Conservation (phyloP, 2,329 filamentous ascomycete species). For the Monosporascus sp. region DNA sequence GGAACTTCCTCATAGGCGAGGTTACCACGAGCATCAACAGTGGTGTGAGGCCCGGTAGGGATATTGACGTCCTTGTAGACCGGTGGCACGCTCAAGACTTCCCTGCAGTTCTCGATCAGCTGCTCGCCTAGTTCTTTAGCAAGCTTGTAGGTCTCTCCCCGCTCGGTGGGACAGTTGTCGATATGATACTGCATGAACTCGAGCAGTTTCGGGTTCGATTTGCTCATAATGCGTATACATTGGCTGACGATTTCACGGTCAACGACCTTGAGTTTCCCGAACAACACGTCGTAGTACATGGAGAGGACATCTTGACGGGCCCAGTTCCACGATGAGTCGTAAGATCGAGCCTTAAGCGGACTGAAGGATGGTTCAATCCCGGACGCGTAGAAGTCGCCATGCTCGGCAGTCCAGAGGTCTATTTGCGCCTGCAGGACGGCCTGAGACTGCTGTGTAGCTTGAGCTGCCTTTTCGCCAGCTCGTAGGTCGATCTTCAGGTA, state of each 20-base stretch:
- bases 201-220: constrained; percentile 88
- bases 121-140: constrained; percentile 90
- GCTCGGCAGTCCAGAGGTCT: constrained; percentile 91
- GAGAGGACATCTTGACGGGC: constrained; percentile 92
- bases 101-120: constrained; percentile 96
- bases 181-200: constrained; percentile 99
- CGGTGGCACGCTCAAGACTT: constrained; percentile 76
- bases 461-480: constrained; percentile 90
- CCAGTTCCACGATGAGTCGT: constrained; percentile 99
- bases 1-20: constrained; percentile 87
- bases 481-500: constrained; percentile 97
- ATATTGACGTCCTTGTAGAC: constrained; percentile 95
- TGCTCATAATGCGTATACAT: constrained; percentile 99
- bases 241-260: constrained; percentile 98
- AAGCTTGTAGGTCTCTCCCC: constrained; percentile 96
- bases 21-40: constrained; percentile 87
- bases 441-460: constrained; percentile 79
- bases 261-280: constrained; percentile 85
- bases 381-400: constrained; percentile 91
- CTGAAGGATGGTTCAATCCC: constrained; percentile 95
- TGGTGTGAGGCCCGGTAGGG: constrained; percentile 87
- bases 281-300: constrained; percentile 99
- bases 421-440: constrained; percentile 87
- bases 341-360: constrained; percentile 86
- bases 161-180: constrained; percentile 94